phyloP scores from a whole-genome alignment of 495 filamentous ascomycete species.

The Cryomyces minteri region DNA sequence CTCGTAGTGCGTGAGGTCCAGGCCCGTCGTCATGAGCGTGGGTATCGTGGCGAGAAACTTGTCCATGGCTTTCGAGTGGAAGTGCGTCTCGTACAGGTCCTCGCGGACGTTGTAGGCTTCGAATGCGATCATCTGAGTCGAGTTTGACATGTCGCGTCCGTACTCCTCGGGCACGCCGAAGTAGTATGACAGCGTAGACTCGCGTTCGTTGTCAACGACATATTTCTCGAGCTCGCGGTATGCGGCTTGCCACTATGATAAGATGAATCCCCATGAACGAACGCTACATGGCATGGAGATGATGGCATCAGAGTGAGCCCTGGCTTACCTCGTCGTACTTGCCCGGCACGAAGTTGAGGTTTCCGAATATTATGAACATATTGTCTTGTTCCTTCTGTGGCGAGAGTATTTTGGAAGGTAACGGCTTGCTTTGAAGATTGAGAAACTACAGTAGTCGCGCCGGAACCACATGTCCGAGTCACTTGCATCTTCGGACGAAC shows the following conservation, averaged over 20 bases:
- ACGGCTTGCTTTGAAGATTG: too few species aligned
- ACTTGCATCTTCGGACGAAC: too few species aligned
- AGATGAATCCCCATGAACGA: neutral
- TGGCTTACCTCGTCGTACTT: conserved; percentile 8
- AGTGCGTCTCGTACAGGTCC: conserved; percentile 11
- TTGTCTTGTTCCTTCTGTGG: too few species aligned
- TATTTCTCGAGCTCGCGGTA: conserved; percentile 11
- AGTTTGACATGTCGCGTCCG: conserved; percentile 7
- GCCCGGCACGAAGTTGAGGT: conserved; percentile 11
- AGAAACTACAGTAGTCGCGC: too few species aligned
- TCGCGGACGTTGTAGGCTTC: conserved; percentile 9
- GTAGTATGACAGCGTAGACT: conserved; percentile 11
- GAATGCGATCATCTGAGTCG: conserved; percentile 13
- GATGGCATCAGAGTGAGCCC: neutral
- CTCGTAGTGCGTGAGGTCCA: conserved; percentile 11
- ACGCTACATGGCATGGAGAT: neutral
- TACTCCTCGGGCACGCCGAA: conserved; percentile 14
- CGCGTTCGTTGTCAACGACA: conserved; percentile 4
- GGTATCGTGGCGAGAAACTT: conserved; percentile 8
- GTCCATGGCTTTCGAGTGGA: conserved; percentile 8
- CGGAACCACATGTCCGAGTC: too few species aligned
- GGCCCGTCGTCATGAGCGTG: conserved; percentile 4
- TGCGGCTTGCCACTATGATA: conserved; percentile 12
- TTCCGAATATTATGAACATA: conserved; percentile 4
- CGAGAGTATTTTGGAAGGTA: too few species aligned